These are phyloP conservation scores for Gaertneriomyces sp. DNA, from an alignment of 192 early-diverging fungal genomes.

Conservation along the genomic window DNA sequence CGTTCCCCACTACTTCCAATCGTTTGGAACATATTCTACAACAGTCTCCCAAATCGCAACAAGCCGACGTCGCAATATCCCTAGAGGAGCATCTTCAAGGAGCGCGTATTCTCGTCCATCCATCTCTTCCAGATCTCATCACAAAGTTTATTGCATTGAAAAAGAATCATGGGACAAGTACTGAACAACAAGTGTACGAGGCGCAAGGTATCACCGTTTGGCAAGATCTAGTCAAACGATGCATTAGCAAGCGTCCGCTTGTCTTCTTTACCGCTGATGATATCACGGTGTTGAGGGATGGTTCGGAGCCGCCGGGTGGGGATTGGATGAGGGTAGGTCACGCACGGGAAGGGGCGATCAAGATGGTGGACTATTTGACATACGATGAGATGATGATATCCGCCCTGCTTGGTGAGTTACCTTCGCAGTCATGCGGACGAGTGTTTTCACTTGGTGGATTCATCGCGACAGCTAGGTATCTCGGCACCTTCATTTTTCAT, in stretches of 20 bases:
- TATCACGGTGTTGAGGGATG: slow-evolving; percentile 22
- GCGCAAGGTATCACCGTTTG: slow-evolving; percentile 2
- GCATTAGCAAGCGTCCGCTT: slow-evolving; percentile 30
- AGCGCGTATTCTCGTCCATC: slow-evolving; percentile 26
- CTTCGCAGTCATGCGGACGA: too few relatives aligned
- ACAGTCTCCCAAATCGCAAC: too few relatives aligned
- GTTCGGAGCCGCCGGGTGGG: background rate
- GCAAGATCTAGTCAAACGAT: slow-evolving; percentile 16
- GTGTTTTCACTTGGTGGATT: too few relatives aligned
- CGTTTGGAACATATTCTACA: too few relatives aligned
- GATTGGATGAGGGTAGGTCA: slow-evolving; percentile 18
- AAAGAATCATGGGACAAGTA: slow-evolving; percentile 1
- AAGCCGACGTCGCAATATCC: too few relatives aligned
- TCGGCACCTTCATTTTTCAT: slow-evolving; percentile 34
- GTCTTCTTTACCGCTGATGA: slow-evolving; percentile 25
- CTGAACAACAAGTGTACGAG: slow-evolving; percentile 21
- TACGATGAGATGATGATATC: slow-evolving; percentile 39
- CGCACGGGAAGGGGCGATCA: slow-evolving; percentile 2
- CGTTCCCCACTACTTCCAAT: too few relatives aligned
- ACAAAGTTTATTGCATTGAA: slow-evolving; percentile 22
- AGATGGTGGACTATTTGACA: slow-evolving; percentile 30
- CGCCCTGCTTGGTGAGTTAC: slow-evolving; percentile 18
- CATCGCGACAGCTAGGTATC: background rate
- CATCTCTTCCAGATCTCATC: background rate
- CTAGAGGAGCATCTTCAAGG: too few relatives aligned